These are phyloP conservation scores for Vitis hybrid DNA, from an alignment of 177 flowering plant genomes.

Conservation along the genomic window DNA sequence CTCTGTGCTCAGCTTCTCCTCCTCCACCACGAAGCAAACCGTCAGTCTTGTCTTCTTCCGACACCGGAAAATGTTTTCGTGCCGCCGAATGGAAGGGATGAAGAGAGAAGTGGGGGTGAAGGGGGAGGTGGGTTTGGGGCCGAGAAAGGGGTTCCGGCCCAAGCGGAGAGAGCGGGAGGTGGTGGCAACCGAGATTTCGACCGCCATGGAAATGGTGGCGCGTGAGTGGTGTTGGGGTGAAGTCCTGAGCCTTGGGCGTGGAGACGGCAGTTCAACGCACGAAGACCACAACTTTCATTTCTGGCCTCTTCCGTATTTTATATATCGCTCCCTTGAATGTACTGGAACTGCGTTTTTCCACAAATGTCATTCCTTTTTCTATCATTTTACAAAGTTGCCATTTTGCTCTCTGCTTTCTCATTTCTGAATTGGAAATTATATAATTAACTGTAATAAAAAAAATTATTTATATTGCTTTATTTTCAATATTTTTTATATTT, in stretches of 20 bases:
- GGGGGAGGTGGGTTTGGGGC: conserved; percentile 9
- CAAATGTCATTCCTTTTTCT: too few species aligned
- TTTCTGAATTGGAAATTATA: too few species aligned
- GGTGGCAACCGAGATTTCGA: neutral
- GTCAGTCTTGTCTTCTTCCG: conserved; percentile 23
- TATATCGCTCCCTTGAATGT: neutral
- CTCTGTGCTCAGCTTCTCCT: conserved; percentile 22
- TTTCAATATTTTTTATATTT: too few species aligned
- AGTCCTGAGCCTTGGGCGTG: neutral
- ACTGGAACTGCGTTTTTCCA: too few species aligned
- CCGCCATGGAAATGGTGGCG: neutral
- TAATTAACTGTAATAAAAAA: too few species aligned
- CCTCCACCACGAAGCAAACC: conserved; percentile 44
- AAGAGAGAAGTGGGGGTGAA: conserved; percentile 1
- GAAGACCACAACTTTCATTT: conserved; percentile 17
- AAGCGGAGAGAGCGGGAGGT: neutral
- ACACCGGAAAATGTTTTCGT: neutral
- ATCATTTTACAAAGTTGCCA: neutral
- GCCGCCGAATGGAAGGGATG: conserved; percentile 12
- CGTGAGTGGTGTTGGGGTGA: neutral
- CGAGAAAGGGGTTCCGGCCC: neutral
- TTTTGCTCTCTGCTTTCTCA: neutral
- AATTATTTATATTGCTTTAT: too few species aligned
- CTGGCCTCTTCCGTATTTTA: neutral
- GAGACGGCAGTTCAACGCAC: conserved; percentile 11